These are phyloP conservation scores for Glebionis coronaria DNA, from an alignment of 129 eudicot species.

Conservation along the genomic window DNA sequence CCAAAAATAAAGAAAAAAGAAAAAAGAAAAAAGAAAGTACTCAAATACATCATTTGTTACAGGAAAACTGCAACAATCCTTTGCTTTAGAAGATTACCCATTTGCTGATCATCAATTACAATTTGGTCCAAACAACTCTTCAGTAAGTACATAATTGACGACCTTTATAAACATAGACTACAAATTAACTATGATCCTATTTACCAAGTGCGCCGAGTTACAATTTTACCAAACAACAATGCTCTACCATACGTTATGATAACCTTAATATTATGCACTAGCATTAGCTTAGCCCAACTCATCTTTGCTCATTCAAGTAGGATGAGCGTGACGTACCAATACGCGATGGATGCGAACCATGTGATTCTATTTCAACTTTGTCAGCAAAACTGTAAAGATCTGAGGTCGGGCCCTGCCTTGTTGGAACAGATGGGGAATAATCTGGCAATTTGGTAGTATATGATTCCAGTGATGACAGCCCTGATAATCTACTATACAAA, in stretches of 20 bases:
- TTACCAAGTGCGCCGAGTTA: not conserved
- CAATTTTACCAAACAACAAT: not conserved
- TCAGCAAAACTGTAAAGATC: slow-evolving; percentile 63
- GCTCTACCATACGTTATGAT: not conserved
- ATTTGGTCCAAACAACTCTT: not conserved
- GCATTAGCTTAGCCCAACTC: not conserved
- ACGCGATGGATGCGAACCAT: slow-evolving; percentile 9
- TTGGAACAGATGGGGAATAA: slow-evolving; percentile 9
- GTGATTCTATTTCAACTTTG: slow-evolving; percentile 36
- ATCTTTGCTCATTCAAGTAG: slow-evolving; percentile 22
- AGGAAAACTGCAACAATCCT: not conserved
- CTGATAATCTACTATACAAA: slow-evolving; percentile 30
- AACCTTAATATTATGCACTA: not conserved
- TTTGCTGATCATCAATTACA: too few species aligned
- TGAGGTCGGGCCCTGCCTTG: slow-evolving; percentile 21
- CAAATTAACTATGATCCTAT: not conserved
- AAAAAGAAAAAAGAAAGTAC: not conserved
- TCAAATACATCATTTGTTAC: not conserved
- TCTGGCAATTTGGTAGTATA: slow-evolving; percentile 41
- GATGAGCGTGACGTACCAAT: slow-evolving; percentile 22
- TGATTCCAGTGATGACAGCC: slow-evolving; percentile 6
- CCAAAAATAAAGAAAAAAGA: too few species aligned
- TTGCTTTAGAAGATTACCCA: not conserved
- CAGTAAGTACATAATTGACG: not conserved
- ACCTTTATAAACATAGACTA: not conserved